These are phyloP conservation scores for Lumnitzera littorea DNA, from an alignment of 345 rosid genomes.

Conservation along the genomic window DNA sequence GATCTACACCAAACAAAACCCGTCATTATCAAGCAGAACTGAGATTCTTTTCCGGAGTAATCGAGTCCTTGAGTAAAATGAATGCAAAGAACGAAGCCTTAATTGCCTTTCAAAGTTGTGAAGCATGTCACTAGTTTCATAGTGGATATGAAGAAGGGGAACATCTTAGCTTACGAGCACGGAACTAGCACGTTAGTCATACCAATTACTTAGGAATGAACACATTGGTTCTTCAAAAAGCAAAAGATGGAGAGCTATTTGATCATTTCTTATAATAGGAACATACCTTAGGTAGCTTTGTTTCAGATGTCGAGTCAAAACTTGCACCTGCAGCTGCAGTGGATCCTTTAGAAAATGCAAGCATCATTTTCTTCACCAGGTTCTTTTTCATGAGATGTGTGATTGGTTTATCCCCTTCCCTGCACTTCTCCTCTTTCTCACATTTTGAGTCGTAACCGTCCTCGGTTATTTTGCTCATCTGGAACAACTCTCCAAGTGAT, in stretches of 20 bases:
- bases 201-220: too few species aligned
- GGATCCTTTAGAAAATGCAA: slow-evolving; percentile 37
- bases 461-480: slow-evolving; percentile 52
- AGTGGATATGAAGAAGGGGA: too few species aligned
- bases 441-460: slow-evolving; percentile 28
- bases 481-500: slow-evolving; percentile 74
- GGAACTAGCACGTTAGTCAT: too few species aligned
- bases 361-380: slow-evolving; percentile 51
- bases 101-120: too few species aligned
- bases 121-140: too few species aligned
- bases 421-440: slow-evolving; percentile 51
- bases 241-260: too few species aligned
- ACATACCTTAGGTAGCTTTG: slow-evolving; percentile 57
- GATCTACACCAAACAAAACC: slow-evolving; percentile 30
- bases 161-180: too few species aligned
- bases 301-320: slow-evolving; percentile 47
- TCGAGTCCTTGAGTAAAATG: too few species aligned
- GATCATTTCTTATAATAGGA: not conserved
- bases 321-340: slow-evolving; percentile 24
- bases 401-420: slow-evolving; percentile 53
- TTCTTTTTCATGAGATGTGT: slow-evolving; percentile 51
- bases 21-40: slow-evolving; percentile 6
- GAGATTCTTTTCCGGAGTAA: too few species aligned
- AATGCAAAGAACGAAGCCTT: too few species aligned
- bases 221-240: too few species aligned